Evolutionary conservation across 2,329 filamentous ascomycete genomes (phyloP).

Genomic region (Setomelanomma holmii): DNA sequence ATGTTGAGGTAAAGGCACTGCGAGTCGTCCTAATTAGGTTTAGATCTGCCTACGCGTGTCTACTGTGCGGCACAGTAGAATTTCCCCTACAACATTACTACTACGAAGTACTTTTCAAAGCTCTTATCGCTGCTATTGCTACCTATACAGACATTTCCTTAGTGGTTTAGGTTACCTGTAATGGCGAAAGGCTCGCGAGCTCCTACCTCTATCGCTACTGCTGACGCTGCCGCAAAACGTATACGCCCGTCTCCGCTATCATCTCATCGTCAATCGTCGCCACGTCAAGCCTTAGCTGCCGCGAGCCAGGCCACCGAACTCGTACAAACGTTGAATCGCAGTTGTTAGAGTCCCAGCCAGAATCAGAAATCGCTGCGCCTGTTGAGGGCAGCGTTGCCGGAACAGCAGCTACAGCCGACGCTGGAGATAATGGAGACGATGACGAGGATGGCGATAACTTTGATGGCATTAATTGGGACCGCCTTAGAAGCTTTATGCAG

Average conservation of each 20-base stretch:
- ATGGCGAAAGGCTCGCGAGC: too few species aligned
- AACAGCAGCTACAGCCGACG: background rate
- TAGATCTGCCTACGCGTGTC: too few species aligned
- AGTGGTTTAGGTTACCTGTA: too few species aligned
- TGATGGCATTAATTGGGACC: background rate
- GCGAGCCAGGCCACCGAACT: conserved; percentile 1
- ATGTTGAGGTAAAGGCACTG: too few species aligned
- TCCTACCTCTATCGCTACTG: too few species aligned
- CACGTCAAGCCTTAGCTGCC: background rate
- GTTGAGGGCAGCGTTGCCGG: background rate
- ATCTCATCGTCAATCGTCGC: background rate
- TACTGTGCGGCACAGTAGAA: too few species aligned
- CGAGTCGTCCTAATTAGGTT: too few species aligned
- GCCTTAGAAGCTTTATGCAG: background rate
- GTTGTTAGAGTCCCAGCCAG: background rate
- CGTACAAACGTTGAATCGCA: conserved; percentile 1
- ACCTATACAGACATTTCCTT: too few species aligned
- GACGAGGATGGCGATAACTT: too few species aligned
- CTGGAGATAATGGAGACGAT: background rate
- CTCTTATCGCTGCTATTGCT: too few species aligned
- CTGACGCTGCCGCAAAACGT: too few species aligned
- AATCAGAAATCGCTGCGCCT: background rate
- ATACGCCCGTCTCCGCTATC: background rate
- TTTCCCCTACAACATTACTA: too few species aligned
- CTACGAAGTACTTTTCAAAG: background rate